A percentile compares a stretch with the other conserved stretches of the same genome.
phyloP scores from a whole-genome alignment of 371 early-diverging fungal genomes.

The Mortierella polycephala region DNA sequence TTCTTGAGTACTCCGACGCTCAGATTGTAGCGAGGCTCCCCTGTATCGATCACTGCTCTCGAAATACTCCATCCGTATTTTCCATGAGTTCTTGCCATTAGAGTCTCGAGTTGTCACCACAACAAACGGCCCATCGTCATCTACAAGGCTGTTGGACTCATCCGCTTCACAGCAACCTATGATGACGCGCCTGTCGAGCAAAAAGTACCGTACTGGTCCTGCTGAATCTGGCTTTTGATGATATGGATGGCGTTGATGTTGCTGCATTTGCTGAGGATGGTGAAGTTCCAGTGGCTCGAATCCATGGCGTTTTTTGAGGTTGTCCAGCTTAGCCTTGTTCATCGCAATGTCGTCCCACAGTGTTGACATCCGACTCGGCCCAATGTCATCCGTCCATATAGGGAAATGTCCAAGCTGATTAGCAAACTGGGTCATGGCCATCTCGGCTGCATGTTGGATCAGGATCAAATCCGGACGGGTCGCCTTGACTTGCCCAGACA shows the following conservation, averaged over 20 bases:
- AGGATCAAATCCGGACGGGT: constrained; percentile 52
- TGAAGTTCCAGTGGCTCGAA: constrained; percentile 24
- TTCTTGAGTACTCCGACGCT: constrained; percentile 6
- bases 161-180: constrained; percentile 65
- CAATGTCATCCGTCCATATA: constrained; percentile 63
- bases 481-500: constrained; percentile 38
- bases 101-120: constrained; percentile 73
- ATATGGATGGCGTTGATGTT: constrained; percentile 5
- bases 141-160: constrained; percentile 9
- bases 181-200: constrained; percentile 72
- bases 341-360: constrained; percentile 64
- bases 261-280: constrained; percentile 10
- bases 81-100: constrained; percentile 80
- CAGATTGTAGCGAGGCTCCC: constrained; percentile 3
- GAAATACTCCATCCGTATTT: constrained; percentile 62
- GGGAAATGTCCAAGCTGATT: constrained; percentile 79
- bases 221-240: constrained; percentile 1
- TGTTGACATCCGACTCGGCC: constrained; percentile 66
- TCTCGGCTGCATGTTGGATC: constrained; percentile 81
- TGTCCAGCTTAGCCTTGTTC: constrained; percentile 44
- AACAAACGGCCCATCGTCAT: constrained; percentile 56
- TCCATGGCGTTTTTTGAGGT: constrained; percentile 4
- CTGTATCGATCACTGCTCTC: constrained; percentile 17
- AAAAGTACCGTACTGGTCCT: constrained; percentile 71
- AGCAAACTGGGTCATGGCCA: constrained; percentile 75